Percentiles rank a stretch among this genome's conserved stretches.
Conservation (phyloP, 2,329 filamentous ascomycete species). For the Phialocephala sp. region DNA sequence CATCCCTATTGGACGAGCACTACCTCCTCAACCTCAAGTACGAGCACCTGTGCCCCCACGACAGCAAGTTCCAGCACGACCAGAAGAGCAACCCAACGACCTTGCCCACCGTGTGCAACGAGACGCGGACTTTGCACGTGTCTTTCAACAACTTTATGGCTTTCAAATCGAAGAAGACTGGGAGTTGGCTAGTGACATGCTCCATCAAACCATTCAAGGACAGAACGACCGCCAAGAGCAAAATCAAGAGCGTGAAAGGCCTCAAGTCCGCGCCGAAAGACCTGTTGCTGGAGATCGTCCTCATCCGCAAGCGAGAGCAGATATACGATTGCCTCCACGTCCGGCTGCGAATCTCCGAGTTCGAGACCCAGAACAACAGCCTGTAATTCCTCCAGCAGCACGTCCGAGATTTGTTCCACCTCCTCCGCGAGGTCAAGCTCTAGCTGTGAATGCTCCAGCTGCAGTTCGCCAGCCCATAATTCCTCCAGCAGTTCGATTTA, state of each 20-base stretch:
- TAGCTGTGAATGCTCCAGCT: too few relatives aligned
- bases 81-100: not conserved
- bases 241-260: not conserved
- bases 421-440: too few relatives aligned
- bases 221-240: not conserved
- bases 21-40: not conserved
- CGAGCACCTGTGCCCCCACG: not conserved
- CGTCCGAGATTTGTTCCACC: not conserved
- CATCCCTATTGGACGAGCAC: not conserved
- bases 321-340: not conserved
- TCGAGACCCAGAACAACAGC: too few relatives aligned
- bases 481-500: too few relatives aligned
- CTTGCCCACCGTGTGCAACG: not conserved
- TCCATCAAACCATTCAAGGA: not conserved
- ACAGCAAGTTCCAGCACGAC: not conserved
- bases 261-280: not conserved
- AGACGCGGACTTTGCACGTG: not conserved
- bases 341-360: not conserved
- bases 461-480: too few relatives aligned
- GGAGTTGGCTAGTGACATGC: not conserved
- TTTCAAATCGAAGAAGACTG: not conserved
- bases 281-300: not conserved
- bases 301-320: not conserved
- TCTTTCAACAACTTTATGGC: not conserved
- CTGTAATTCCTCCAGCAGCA: not conserved